A percentile compares a stretch with the other conserved stretches of the same genome.
phyloP scores from a whole-genome alignment of 2,329 filamentous ascomycete genomes.

The Sordariomycetes sp. region DNA sequence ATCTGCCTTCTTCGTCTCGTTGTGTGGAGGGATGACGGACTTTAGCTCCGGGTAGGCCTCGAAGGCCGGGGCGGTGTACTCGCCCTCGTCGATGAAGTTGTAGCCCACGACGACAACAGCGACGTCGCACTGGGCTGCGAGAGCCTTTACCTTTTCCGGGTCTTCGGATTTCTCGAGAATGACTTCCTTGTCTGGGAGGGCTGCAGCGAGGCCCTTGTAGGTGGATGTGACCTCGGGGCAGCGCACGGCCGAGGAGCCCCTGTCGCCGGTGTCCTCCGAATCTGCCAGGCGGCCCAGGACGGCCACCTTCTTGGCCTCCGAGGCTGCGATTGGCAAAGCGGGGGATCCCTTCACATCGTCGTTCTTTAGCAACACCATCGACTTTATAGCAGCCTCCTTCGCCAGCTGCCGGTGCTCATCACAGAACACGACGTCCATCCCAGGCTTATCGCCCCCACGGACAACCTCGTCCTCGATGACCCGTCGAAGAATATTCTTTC shows the following conservation, averaged over 20 bases:
- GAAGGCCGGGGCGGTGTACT: constrained; percentile 9
- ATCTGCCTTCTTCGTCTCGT: neutral
- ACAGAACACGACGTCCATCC: constrained; percentile 9
- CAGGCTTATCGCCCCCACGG: neutral
- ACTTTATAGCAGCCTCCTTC: constrained; percentile 7
- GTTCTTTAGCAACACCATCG: constrained; percentile 14
- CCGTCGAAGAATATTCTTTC: neutral
- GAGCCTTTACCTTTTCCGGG: neutral
- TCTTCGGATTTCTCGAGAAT: neutral
- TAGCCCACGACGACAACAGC: constrained; percentile 11
- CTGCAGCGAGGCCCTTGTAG: neutral
- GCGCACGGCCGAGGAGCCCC: neutral
- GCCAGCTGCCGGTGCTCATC: constrained; percentile 10
- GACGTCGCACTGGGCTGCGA: constrained; percentile 5
- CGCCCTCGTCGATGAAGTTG: constrained; percentile 10
- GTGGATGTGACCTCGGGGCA: neutral
- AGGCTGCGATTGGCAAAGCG: neutral
- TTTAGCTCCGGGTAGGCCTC: constrained; percentile 3
- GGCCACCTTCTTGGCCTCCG: constrained; percentile 5
- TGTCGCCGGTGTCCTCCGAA: neutral
- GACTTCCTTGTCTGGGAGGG: neutral
- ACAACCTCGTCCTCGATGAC: neutral
- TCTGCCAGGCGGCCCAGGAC: constrained; percentile 11
- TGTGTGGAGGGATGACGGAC: neutral
- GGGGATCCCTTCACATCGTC: neutral